These are phyloP conservation scores for Apiotrichum siamense DNA, from an alignment of 1,284 basidiomycete species.

Conservation along the genomic window DNA sequence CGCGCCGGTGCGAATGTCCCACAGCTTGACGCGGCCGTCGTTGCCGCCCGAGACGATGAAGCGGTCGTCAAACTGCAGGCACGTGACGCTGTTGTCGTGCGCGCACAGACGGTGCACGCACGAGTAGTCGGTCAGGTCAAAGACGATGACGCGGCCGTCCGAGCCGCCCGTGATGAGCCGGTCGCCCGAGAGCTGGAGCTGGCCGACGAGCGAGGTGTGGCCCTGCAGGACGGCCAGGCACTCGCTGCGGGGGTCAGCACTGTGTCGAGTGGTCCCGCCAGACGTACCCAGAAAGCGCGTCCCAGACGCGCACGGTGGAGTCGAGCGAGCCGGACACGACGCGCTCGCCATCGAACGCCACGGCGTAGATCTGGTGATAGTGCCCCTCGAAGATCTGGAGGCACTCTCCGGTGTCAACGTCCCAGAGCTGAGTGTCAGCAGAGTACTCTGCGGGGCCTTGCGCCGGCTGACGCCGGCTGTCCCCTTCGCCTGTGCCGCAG, in stretches of 20 bases:
- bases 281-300: slow-evolving; percentile 58
- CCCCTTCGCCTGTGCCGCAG: not conserved
- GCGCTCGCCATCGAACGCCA: slow-evolving; percentile 81
- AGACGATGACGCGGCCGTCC: slow-evolving; percentile 88
- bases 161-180: slow-evolving; percentile 85
- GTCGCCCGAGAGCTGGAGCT: slow-evolving; percentile 72
- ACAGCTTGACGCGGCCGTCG: slow-evolving; percentile 84
- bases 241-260: slow-evolving; percentile 51
- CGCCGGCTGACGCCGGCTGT: no score
- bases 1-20: slow-evolving; percentile 64
- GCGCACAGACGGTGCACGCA: slow-evolving; percentile 53
- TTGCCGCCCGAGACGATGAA: slow-evolving; percentile 66
- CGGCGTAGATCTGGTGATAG: slow-evolving; percentile 84
- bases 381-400: slow-evolving; percentile 82
- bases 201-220: slow-evolving; percentile 90
- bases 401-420: slow-evolving; percentile 77
- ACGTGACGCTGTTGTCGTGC: slow-evolving; percentile 87
- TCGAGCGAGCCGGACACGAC: slow-evolving; percentile 86
- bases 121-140: slow-evolving; percentile 60
- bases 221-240: slow-evolving; percentile 83
- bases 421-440: slow-evolving; percentile 59
- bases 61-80: slow-evolving; percentile 77
- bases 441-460: no score
- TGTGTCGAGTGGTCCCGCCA: slow-evolving; percentile 47
- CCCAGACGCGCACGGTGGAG: slow-evolving; percentile 86